Conservation (phyloP, 495 filamentous ascomycete species). For the Paragyromitra xinjiangensis region DNA sequence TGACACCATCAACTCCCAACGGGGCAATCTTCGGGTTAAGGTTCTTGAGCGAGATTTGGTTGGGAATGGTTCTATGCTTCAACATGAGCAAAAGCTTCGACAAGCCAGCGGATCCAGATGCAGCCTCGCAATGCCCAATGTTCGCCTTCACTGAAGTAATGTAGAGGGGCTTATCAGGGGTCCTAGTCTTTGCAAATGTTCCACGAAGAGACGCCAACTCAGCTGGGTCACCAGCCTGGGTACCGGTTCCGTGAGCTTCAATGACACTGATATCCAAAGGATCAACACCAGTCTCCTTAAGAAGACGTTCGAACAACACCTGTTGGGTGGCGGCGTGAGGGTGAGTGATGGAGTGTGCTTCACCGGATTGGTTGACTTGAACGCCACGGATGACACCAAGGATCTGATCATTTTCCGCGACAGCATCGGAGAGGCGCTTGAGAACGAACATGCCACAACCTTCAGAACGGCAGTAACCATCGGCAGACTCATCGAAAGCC, state of each 20-base stretch:
- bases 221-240: conserved; percentile 79
- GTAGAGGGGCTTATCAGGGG: conserved; percentile 74
- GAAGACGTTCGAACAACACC: conserved; percentile 71
- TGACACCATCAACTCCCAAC: conserved; percentile 41
- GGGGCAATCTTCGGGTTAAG: conserved; percentile 49
- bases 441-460: conserved; percentile 75
- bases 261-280: conserved; percentile 81
- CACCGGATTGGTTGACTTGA: conserved; percentile 78
- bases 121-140: conserved; percentile 88
- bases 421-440: conserved; percentile 78
- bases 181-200: conserved; percentile 77
- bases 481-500: conserved; percentile 77
- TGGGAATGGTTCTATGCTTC: conserved; percentile 80
- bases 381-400: conserved; percentile 72
- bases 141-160: conserved; percentile 89
- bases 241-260: conserved; percentile 91
- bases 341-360: conserved; percentile 82
- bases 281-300: conserved; percentile 74
- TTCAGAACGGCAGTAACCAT: conserved; percentile 82
- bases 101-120: conserved; percentile 81
- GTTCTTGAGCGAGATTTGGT: conserved; percentile 45
- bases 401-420: conserved; percentile 77
- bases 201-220: conserved; percentile 82
- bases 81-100: conserved; percentile 91
- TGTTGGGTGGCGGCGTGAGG: conserved; percentile 79